Evolutionary conservation across 2,329 filamentous ascomycete species (phyloP), one percentile per base, ranked within the genome.

Genomic region (Cercospora janseana): DNA sequence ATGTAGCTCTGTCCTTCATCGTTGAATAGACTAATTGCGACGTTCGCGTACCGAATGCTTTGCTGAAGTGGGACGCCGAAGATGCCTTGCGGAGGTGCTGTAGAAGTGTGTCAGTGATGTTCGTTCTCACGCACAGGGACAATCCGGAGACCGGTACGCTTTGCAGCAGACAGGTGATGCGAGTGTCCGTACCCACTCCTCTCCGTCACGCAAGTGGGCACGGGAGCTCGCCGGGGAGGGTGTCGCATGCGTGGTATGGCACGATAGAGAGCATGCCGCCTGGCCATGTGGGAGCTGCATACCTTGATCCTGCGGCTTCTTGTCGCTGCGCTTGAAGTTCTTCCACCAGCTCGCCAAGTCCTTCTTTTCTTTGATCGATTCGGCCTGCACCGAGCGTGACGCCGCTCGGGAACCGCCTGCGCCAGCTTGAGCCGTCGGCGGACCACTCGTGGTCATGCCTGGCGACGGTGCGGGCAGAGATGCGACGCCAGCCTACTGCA

Each of bases 301-400:
- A 81, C 80, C 79, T 78, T 82, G 81, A 56, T 84, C 81, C 55
- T 80, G 77, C 63, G 79, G 80, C 65, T 82, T 81, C 46, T 77
- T 74, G 40, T 77, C 78, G 46, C 87, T 70, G 52, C 71, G 80
- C 73, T 93, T 93, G 74, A 98, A 97, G 63, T 85, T 84, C 72
- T 90, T 95, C 93, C 93, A 97, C 93, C 93, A 98, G 53, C 88
- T 94, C 62, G 90, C 87, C 61, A 97, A 77, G 69, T 95, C 90
- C 68, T 88, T 83, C 74, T 87, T 94, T 59, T 83, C 88, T 23
- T 88, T 88, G 48, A 87, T 88, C 32, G 88, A 89, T 63, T 79
- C 75, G 51, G 76, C 71, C 50, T 68, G 78, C 67, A 68, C 77
- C 64, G 70, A 72, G 70, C 52, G 57, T 50, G 72, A 68, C 57